Evolutionary conservation across 345 rosid species (phyloP).

Genomic region (Salix koriyanagi): DNA sequence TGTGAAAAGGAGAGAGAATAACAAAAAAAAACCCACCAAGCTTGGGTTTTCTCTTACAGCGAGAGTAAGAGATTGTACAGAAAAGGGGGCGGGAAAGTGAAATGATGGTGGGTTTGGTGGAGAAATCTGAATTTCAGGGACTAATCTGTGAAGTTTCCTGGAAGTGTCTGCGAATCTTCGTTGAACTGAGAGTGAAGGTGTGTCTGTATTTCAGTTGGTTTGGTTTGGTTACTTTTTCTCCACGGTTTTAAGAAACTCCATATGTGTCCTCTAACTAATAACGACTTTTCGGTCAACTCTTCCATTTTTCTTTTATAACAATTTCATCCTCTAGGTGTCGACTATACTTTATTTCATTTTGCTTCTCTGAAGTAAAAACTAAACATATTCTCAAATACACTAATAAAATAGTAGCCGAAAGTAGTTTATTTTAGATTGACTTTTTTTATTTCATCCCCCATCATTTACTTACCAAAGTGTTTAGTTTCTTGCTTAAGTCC

Average conservation of each 20-base stretch:
- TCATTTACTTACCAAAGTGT: no score
- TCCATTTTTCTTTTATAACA: background rate
- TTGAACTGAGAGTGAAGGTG: background rate
- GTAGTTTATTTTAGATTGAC: no score
- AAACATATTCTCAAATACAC: no score
- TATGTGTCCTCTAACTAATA: background rate
- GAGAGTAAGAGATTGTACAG: background rate
- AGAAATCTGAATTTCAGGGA: background rate
- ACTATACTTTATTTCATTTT: background rate
- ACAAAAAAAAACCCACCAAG: background rate
- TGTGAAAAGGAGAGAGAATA: background rate
- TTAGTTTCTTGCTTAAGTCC: no score
- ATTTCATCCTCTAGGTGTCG: background rate
- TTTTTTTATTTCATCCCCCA: no score
- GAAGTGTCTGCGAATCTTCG: constrained; percentile 24
- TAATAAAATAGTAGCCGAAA: no score
- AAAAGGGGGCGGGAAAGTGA: constrained; percentile 3
- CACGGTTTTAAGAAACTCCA: background rate
- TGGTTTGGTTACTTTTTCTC: background rate
- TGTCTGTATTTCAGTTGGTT: background rate
- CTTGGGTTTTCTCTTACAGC: background rate
- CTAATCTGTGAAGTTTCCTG: constrained; percentile 13
- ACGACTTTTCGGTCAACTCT: background rate
- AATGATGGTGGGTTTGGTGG: background rate
- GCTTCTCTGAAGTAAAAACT: background rate